phyloP scores from a whole-genome alignment of 78 protist species.

The Dictyostelium firmibasis region DNA sequence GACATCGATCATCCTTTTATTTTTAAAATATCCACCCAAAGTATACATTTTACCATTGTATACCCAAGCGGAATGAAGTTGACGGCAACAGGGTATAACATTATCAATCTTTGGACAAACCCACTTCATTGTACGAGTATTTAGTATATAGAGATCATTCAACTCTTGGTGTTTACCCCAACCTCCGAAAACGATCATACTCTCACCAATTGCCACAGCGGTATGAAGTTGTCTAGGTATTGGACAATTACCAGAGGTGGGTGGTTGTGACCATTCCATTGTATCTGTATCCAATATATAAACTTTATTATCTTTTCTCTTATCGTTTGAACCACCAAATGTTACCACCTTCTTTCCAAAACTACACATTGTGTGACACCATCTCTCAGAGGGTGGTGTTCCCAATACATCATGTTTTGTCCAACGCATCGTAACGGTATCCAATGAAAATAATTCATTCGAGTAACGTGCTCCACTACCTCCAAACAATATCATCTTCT shows the following conservation, averaged over 20 bases:
- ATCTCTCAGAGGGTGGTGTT: constrained; percentile 66
- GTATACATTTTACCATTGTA: constrained; percentile 77
- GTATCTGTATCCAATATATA: constrained; percentile 73
- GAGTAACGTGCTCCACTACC: constrained; percentile 74
- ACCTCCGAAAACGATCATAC: constrained; percentile 70
- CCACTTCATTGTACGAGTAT: constrained; percentile 77
- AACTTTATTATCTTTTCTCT: constrained; percentile 74
- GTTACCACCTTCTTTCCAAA: constrained; percentile 58
- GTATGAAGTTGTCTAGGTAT: constrained; percentile 68
- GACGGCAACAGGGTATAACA: constrained; percentile 42
- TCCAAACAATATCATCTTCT: constrained; percentile 62
- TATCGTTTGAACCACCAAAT: constrained; percentile 72
- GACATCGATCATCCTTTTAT: constrained; percentile 67
- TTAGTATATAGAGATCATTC: constrained; percentile 52
- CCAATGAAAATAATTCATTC: constrained; percentile 60
- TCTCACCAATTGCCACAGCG: constrained; percentile 34
- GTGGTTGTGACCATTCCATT: constrained; percentile 74
- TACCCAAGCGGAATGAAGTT: constrained; percentile 66
- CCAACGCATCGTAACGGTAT: constrained; percentile 32
- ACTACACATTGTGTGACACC: constrained; percentile 78
- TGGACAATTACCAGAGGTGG: constrained; percentile 49
- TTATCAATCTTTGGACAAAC: constrained; percentile 58
- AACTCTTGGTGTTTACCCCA: constrained; percentile 78
- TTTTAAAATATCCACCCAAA: constrained; percentile 64
- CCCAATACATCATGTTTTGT: constrained; percentile 56